Conservation (phyloP, 1,284 basidiomycete genomes). For the Trametes polyzona region DNA sequence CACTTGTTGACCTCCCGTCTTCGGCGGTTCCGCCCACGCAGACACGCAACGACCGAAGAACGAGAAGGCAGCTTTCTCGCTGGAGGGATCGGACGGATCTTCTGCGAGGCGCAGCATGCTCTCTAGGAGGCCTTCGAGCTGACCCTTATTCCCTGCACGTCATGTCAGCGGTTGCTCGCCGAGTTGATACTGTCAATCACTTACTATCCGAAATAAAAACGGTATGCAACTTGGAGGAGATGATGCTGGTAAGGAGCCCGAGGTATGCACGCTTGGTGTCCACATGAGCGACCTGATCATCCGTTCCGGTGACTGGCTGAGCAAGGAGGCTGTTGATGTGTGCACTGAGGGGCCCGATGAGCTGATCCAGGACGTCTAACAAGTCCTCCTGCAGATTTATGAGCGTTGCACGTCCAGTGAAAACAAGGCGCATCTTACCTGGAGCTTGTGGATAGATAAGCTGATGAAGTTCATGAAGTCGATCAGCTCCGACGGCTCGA, state of each 20-base stretch:
- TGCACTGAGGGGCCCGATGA: constrained; percentile 84
- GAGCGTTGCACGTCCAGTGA: neutral
- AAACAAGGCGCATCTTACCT: constrained; percentile 54
- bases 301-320: constrained; percentile 87
- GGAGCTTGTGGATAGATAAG: constrained; percentile 89
- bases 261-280: constrained; percentile 94
- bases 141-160: constrained; percentile 74
- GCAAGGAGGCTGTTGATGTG: constrained; percentile 86
- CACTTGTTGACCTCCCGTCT: constrained; percentile 48
- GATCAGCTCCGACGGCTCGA: constrained; percentile 90
- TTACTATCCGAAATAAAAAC: constrained; percentile 88
- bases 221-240: constrained; percentile 79
- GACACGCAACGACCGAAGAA: constrained; percentile 81
- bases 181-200: constrained; percentile 36
- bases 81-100: constrained; percentile 72
- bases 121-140: constrained; percentile 73
- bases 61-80: constrained; percentile 82
- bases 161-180: constrained; percentile 1
- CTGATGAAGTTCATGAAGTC: constrained; percentile 97
- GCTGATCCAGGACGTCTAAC: constrained; percentile 86
- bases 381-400: constrained; percentile 65
- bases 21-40: constrained; percentile 74
- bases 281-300: constrained; percentile 83
- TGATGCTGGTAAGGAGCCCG: constrained; percentile 80
- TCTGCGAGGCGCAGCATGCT: constrained; percentile 79